A percentile compares a stretch with the other conserved stretches of the same genome.
Evolutionary conservation across 2,329 filamentous ascomycete species (phyloP).

Genomic region (Aulographum hederae): DNA sequence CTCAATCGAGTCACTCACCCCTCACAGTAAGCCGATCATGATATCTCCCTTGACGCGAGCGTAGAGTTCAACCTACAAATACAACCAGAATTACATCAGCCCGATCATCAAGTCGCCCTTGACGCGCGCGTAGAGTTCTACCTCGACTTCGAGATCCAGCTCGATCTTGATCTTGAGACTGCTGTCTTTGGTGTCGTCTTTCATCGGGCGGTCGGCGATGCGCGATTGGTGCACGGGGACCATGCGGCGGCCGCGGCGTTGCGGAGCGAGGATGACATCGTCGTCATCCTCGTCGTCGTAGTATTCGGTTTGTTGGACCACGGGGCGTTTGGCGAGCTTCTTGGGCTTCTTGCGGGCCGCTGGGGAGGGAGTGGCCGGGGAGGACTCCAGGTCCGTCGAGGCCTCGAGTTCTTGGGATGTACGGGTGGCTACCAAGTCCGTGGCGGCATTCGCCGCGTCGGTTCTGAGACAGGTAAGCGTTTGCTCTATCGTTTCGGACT

Average conservation of each 20-base stretch:
- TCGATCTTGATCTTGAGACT: conserved; percentile 24
- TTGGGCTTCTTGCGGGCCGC: conserved; percentile 4
- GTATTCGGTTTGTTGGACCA: conserved; percentile 1
- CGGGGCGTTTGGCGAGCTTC: conserved; percentile 5
- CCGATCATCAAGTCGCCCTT: conserved; percentile 15
- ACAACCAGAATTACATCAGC: conserved; percentile 11
- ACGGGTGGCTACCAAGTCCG: too few relatives aligned
- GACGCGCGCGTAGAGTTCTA: conserved; percentile 14
- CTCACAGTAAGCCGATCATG: conserved; percentile 3
- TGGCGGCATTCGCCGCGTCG: too few relatives aligned
- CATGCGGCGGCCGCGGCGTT: conserved; percentile 8
- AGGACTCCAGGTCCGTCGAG: too few relatives aligned
- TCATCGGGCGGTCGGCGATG: conserved; percentile 19
- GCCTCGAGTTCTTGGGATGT: too few relatives aligned
- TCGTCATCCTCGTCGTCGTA: conserved; percentile 13
- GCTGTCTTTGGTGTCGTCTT: conserved; percentile 17
- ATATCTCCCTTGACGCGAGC: conserved; percentile 1
- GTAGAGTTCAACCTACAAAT: conserved; percentile 2
- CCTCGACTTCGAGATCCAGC: conserved; percentile 18
- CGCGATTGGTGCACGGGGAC: conserved; percentile 18
- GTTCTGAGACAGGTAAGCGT: too few relatives aligned
- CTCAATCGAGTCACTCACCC: not conserved
- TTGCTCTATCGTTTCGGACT: too few relatives aligned
- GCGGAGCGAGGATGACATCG: conserved; percentile 14
- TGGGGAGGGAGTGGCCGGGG: too few relatives aligned